Conservation (phyloP, 2,329 filamentous ascomycete species). For the Trichoderma sp. region DNA sequence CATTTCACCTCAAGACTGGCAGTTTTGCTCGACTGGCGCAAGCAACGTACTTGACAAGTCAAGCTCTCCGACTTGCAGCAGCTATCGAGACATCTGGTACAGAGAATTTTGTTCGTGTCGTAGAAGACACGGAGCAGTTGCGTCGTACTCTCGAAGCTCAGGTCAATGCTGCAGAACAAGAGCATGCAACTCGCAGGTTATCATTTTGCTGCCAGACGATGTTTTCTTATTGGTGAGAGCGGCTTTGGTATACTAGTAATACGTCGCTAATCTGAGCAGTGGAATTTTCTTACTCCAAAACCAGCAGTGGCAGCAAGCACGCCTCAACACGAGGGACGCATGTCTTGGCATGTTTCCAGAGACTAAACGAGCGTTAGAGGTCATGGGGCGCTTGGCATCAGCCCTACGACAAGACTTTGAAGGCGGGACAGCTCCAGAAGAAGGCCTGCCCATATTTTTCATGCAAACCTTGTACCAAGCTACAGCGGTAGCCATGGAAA, state of each 20-base stretch:
- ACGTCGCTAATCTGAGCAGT: not conserved
- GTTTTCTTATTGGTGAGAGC: constrained; percentile 6
- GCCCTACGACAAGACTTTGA: not conserved
- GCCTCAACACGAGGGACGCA: not conserved
- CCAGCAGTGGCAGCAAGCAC: not conserved
- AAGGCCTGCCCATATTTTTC: not conserved
- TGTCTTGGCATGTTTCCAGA: not conserved
- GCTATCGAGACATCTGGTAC: not conserved
- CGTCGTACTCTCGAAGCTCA: constrained; percentile 4
- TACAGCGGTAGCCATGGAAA: not conserved
- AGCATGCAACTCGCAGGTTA: not conserved
- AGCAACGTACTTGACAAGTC: constrained; percentile 7
- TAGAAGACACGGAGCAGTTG: not conserved
- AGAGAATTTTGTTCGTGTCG: not conserved
- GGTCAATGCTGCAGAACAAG: not conserved
- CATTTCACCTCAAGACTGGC: not conserved
- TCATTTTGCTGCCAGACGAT: constrained; percentile 9
- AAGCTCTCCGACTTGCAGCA: constrained; percentile 1
- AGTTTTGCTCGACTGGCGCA: constrained; percentile 6
- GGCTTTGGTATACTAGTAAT: not conserved
- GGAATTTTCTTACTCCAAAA: constrained; percentile 6
- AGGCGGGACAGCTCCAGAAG: not conserved
- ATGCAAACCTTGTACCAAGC: not conserved
- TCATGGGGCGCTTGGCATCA: not conserved
- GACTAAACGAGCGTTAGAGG: not conserved